These are phyloP conservation scores for Coffea humblotiana DNA, from an alignment of 305 asterid genomes.

Conservation along the genomic window DNA sequence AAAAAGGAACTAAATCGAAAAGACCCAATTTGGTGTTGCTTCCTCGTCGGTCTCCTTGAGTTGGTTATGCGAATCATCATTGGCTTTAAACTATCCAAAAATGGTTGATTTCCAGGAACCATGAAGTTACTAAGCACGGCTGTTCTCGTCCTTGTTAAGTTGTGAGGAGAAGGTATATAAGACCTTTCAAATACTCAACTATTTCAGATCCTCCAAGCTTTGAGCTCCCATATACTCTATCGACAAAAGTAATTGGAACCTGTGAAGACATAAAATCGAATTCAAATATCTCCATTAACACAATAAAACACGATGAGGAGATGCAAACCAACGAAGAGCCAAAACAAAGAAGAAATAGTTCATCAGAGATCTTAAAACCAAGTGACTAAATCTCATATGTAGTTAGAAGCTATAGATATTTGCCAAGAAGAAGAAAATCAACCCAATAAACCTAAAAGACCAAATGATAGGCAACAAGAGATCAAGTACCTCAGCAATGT, in stretches of 20 bases:
- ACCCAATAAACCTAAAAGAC: background rate
- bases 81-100: background rate
- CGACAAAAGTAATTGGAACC: constrained; percentile 97
- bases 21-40: background rate
- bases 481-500: constrained; percentile 78
- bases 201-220: constrained; percentile 98
- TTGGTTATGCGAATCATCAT: background rate
- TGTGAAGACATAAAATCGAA: constrained; percentile 16
- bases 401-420: background rate
- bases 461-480: background rate
- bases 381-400: background rate
- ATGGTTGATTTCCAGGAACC: background rate
- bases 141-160: constrained; percentile 45
- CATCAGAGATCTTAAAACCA: background rate
- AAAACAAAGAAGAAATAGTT: background rate
- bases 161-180: constrained; percentile 78
- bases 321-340: background rate
- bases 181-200: constrained; percentile 92
- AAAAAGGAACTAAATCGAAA: background rate
- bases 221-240: constrained; percentile 96
- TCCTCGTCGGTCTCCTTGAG: background rate
- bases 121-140: background rate
- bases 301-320: background rate
- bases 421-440: background rate
- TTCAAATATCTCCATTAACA: constrained; percentile 1